Base-by-base conservation (phyloP, 371 early-diverging fungal genomes). In the Racocetra persica region DNA sequence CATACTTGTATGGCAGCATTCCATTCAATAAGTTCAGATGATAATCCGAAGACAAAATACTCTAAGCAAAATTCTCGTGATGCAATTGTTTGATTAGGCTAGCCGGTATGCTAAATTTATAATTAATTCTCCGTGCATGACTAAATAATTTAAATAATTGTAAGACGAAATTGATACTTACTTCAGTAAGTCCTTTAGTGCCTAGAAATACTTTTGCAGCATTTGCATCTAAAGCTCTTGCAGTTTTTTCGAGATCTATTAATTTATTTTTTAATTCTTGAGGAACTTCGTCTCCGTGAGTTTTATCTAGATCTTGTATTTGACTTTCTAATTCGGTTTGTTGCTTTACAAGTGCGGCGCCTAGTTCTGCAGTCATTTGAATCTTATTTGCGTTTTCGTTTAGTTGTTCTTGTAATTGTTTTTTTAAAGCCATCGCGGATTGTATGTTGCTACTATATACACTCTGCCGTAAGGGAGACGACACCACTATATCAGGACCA, bases 331-430 rank as follows among this genome's bases (percentile, higher is more conserved):
- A 38, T 62, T 49, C 51, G 4, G 20, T 10, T 55, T 78, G 36
- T 67, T 78, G 79, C 18, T 66, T 32, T 51, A 78, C 54, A 45
- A 78, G 49, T 6, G 45, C 32, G 18, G 66, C 49, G 52, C 79
- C 79, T 24, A 66, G 67, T 32, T 63, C 79, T 18, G 79, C 79
- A 7, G 79, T 78, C 14, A 51, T 32, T 52, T 38, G 65, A 11
- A 67, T 78, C 28, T 67, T 49, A 2, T 67, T 66, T 52, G 14
- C 16, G 51, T 66, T 65, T 26, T 78, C 78, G 6, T 51, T 60
- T 67, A 78, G n/a, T 36, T 66, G 78, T 22, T 78, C 78, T 55
- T 78, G 78, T 67, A 78, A 67, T 22, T 78, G 57, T 66, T 78
- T 41, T 66, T 66, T 78, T 51, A 65, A 26, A 32, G 36, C 51